Evolutionary conservation across 805 yeast genomes (phyloP).

Genomic region (Sugiyamaella americana): DNA sequence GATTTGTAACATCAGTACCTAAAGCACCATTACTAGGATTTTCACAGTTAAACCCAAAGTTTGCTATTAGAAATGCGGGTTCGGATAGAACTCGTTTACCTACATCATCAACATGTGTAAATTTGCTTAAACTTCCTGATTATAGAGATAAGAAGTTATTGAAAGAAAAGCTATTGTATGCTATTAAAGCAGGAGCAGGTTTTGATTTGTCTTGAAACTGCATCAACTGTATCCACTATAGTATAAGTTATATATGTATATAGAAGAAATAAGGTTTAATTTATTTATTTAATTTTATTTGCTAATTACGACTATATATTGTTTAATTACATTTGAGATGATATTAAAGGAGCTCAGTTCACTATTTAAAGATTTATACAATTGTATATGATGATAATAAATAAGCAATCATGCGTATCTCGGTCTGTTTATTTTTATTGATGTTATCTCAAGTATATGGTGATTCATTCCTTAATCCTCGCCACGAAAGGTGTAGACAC

Average conservation of each 20-base stretch:
- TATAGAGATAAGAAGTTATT: constrained; percentile 57
- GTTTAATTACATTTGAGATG: no score
- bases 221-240: no score
- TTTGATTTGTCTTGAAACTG: constrained; percentile 62
- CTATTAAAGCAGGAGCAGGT: constrained; percentile 78
- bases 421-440: no score
- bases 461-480: no score
- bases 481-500: neutral
- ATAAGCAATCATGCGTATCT: no score
- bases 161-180: constrained; percentile 60
- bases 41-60: constrained; percentile 60
- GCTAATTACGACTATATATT: no score
- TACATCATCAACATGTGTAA: constrained; percentile 90
- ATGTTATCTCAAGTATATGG: no score
- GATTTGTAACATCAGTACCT: constrained; percentile 89
- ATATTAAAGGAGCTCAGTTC: no score
- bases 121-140: constrained; percentile 78
- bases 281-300: no score
- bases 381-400: no score
- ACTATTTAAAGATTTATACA: no score
- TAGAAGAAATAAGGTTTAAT: neutral
- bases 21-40: constrained; percentile 90
- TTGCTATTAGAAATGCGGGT: constrained; percentile 74
- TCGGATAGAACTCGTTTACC: constrained; percentile 57
- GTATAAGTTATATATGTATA: no score